Conservation (phyloP, 1,139 yeast genomes). For the Sugiyamaella castrensis region DNA sequence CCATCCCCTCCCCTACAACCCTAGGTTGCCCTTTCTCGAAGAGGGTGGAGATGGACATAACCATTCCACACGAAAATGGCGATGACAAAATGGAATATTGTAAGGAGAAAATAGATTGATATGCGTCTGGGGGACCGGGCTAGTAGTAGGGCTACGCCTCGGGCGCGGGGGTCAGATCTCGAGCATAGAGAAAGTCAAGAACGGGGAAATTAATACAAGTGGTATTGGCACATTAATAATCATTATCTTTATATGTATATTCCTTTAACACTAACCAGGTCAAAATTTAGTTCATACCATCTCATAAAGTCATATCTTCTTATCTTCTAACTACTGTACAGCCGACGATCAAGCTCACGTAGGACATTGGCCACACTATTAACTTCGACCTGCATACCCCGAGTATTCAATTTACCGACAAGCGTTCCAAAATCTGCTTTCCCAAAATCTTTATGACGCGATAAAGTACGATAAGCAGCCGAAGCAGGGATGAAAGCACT, state of each 20-base stretch:
- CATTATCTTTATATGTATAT: neutral
- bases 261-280: neutral
- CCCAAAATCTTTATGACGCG: conserved; percentile 73
- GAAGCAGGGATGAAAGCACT: conserved; percentile 79
- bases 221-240: too few relatives aligned
- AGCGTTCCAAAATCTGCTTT: conserved; percentile 69
- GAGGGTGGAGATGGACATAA: too few relatives aligned
- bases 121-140: too few relatives aligned
- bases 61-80: too few relatives aligned
- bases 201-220: too few relatives aligned
- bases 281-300: neutral
- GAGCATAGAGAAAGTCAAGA: too few relatives aligned
- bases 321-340: conserved; percentile 40
- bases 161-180: too few relatives aligned
- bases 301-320: neutral
- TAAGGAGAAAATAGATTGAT: too few relatives aligned
- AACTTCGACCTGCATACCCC: conserved; percentile 88
- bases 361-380: conserved; percentile 80
- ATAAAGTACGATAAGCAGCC: conserved; percentile 81
- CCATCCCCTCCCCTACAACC: too few relatives aligned
- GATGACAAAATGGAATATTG: too few relatives aligned
- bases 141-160: too few relatives aligned
- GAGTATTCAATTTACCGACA: conserved; percentile 71
- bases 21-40: too few relatives aligned
- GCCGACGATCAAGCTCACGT: conserved; percentile 70